Evolutionary conservation across 768 basidiomycete genomes (phyloP).

Genomic region (Mycena floridula): DNA sequence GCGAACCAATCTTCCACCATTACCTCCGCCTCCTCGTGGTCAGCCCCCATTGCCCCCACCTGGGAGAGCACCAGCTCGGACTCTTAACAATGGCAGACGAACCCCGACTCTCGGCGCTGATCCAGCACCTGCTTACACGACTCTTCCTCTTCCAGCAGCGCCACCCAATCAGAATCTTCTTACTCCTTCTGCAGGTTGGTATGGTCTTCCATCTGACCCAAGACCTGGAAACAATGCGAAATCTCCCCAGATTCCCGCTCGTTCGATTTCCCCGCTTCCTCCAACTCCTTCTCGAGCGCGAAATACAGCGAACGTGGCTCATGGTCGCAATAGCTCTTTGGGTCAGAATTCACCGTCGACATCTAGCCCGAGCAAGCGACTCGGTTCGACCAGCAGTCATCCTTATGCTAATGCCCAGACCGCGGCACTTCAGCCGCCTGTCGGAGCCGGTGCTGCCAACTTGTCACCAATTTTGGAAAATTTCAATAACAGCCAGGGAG

Average conservation of each 20-base stretch:
- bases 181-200: slow-evolving; percentile 37
- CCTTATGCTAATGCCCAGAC: slow-evolving; percentile 57
- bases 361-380: slow-evolving; percentile 31
- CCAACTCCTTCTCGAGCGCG: slow-evolving; percentile 27
- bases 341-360: slow-evolving; percentile 34
- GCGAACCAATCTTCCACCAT: slow-evolving; percentile 52
- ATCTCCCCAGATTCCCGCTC: slow-evolving; percentile 24
- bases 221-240: slow-evolving; percentile 44
- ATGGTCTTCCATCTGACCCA: slow-evolving; percentile 58
- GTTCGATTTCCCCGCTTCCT: slow-evolving; percentile 40
- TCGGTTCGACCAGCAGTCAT: slow-evolving; percentile 40
- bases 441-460: slow-evolving; percentile 25
- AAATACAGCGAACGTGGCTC: slow-evolving; percentile 23
- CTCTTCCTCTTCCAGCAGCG: slow-evolving; percentile 35
- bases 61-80: slow-evolving; percentile 30
- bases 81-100: slow-evolving; percentile 25
- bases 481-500: slow-evolving; percentile 35
- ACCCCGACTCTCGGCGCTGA: slow-evolving; percentile 62
- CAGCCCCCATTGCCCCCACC: slow-evolving; percentile 57
- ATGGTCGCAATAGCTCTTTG: slow-evolving; percentile 49
- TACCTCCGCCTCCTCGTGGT: slow-evolving; percentile 62
- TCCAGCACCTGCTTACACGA: slow-evolving; percentile 32
- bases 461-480: slow-evolving; percentile 74
- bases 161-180: slow-evolving; percentile 30
- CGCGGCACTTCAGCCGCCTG: slow-evolving; percentile 26